phyloP scores from a whole-genome alignment of 208 protist species.

The Naegleria lovaniensis region DNA sequence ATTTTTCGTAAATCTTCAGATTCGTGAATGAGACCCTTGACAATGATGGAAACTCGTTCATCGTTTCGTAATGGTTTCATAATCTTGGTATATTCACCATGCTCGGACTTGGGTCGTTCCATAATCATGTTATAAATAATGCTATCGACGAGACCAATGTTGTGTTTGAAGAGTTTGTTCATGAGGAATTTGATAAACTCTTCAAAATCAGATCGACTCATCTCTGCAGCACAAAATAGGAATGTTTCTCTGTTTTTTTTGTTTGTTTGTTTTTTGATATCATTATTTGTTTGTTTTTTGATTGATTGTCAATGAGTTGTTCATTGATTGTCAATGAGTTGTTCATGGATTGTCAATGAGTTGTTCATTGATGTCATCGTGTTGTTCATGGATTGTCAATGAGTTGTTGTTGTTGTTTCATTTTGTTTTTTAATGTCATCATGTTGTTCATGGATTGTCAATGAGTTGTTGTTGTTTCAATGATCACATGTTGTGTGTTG shows the following conservation, averaged over 20 bases:
- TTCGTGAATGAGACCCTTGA: not conserved
- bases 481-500: no score
- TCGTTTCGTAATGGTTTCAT: not conserved
- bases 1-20: slow-evolving; percentile 2
- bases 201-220: not conserved
- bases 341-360: no score
- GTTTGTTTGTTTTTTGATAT: no score
- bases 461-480: no score
- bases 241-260: slow-evolving; percentile 25
- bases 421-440: no score
- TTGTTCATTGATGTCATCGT: no score
- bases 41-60: not conserved
- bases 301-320: no score
- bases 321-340: no score
- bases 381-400: no score
- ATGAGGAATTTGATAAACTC: not conserved
- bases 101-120: not conserved
- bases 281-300: no score
- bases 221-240: not conserved
- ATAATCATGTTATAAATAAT: slow-evolving; percentile 23
- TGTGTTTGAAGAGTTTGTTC: not conserved
- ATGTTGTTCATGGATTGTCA: no score
- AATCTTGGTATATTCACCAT: not conserved
- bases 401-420: no score
- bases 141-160: not conserved